Evolutionary conservation across 495 filamentous ascomycete genomes (phyloP), one percentile per base, ranked within the genome.

Genomic region (Neurospora sp.): DNA sequence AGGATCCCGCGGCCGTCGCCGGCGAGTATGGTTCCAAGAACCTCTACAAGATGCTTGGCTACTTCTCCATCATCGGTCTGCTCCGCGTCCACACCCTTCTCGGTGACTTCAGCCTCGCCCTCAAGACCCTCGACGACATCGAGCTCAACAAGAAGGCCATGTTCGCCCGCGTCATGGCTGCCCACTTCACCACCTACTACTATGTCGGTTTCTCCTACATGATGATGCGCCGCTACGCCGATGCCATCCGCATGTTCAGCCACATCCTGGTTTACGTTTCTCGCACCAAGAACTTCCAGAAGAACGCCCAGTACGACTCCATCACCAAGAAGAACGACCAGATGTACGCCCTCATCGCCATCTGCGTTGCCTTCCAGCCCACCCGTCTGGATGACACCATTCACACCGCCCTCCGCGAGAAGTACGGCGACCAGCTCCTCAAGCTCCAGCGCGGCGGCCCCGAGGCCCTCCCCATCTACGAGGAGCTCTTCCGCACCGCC

Each of bases 81-180:
- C 87, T 99, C 73, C 93, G 96, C 68, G 96, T 99, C 75, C 96
- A 99, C 89, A 95, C 92, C 83, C 86, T 99, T 76, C 89, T 99
- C 39, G 96, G 96, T 76, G 96, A 99, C 86, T 99, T 98, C 86
- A 97, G 93, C 82, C 90, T 99, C 65, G 96, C 96, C 39, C 88
- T 99, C 75, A 98, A 98, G 89, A 99, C 96, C 22, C 91, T 99
- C 72, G 96, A 99, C 82, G 96, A 98, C 79, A 97, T 99, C 78
- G 96, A 99, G 87, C 88, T 99, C 77, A 98, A 97, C 88, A 98
- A 98, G 89, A 98, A 98, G 87, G 95, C 96, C 75, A 98, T 98
- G 92, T 99, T 99, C 82, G 96, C 96, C 74, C 92, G 96, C 70
- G 96, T 98, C 78, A 98, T 98, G 96, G 96, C 96, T 69, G 96